phyloP scores from a whole-genome alignment of 805 yeast genomes.

The Candida stauntonica region DNA sequence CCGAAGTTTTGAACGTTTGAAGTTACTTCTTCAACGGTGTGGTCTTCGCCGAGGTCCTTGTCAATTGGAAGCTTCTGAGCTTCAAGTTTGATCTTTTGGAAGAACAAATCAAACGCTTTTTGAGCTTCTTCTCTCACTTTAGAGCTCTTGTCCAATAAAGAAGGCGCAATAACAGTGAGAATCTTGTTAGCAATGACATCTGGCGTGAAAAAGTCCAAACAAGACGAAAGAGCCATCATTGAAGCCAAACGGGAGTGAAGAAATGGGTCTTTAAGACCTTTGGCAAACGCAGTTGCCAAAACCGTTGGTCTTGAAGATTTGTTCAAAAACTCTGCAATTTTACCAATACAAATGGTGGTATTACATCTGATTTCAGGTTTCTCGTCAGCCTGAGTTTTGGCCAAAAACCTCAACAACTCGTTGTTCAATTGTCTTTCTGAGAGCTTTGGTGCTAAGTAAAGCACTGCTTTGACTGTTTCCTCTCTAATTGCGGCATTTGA shows the following conservation, averaged over 20 bases:
- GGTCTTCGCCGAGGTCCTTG: constrained; percentile 19
- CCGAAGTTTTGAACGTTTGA: constrained; percentile 25
- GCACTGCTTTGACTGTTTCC: constrained; percentile 67
- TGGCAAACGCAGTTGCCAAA: constrained; percentile 79
- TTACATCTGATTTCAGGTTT: constrained; percentile 74
- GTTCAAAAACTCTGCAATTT: constrained; percentile 57
- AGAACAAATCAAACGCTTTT: constrained; percentile 57
- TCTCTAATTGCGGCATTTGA: constrained; percentile 77
- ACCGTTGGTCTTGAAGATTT: constrained; percentile 60
- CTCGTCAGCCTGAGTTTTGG: constrained; percentile 76
- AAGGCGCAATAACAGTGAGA: constrained; percentile 79
- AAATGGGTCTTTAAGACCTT: constrained; percentile 76
- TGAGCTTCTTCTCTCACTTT: constrained; percentile 73
- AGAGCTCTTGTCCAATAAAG: constrained; percentile 68
- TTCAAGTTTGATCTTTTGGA: constrained; percentile 47
- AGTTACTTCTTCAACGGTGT: constrained; percentile 25
- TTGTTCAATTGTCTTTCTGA: constrained; percentile 81
- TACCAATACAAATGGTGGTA: constrained; percentile 65
- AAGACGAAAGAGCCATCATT: constrained; percentile 62
- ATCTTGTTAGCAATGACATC: constrained; percentile 76
- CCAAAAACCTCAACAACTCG: constrained; percentile 74
- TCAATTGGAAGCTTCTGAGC: constrained; percentile 34
- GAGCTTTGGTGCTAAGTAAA: constrained; percentile 55
- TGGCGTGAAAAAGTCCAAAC: constrained; percentile 63
- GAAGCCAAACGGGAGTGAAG: constrained; percentile 74